Conservation (phyloP, 2,329 filamentous ascomycete genomes). For the Fusarium sublunatum region DNA sequence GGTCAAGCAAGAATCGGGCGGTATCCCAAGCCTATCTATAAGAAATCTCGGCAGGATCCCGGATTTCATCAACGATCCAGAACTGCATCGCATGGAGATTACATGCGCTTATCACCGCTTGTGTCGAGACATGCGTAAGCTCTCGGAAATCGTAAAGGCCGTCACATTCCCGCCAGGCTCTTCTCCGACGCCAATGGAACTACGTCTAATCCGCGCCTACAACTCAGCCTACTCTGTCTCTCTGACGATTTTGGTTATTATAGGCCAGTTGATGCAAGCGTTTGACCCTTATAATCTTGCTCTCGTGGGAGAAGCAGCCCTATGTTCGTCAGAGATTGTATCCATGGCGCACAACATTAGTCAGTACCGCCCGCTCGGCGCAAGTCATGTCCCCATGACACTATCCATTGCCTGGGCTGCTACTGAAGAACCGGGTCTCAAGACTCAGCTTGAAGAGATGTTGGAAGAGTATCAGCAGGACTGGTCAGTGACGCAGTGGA, state of each 20-base stretch:
- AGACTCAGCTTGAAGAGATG: conserved; percentile 15
- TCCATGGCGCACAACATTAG: conserved; percentile 20
- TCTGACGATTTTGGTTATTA: conserved; percentile 14
- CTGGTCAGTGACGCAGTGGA: conserved; percentile 29
- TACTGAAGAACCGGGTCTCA: conserved; percentile 30
- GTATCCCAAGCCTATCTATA: conserved; percentile 28
- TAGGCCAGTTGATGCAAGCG: conserved; percentile 35
- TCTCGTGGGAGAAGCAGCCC: conserved; percentile 20
- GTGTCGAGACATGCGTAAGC: conserved; percentile 27
- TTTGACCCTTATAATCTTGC: conserved; percentile 32
- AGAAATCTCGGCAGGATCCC: conserved; percentile 30
- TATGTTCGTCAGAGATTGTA: conserved; percentile 28
- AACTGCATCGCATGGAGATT: conserved; percentile 35
- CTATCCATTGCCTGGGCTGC: conserved; percentile 32
- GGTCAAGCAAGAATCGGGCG: conserved; percentile 4
- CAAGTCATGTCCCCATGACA: conserved; percentile 33
- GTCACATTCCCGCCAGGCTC: conserved; percentile 21
- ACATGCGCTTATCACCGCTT: conserved; percentile 28
- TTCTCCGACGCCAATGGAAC: conserved; percentile 23
- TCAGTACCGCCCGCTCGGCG: conserved; percentile 24
- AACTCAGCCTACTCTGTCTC: conserved; percentile 30
- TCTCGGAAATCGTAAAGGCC: conserved; percentile 27
- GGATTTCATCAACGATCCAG: conserved; percentile 35
- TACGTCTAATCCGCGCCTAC: conserved; percentile 16
- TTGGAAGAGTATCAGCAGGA: conserved; percentile 34